Conservation (phyloP, 805 yeast species). For the Barnettozyma sucrosica region DNA sequence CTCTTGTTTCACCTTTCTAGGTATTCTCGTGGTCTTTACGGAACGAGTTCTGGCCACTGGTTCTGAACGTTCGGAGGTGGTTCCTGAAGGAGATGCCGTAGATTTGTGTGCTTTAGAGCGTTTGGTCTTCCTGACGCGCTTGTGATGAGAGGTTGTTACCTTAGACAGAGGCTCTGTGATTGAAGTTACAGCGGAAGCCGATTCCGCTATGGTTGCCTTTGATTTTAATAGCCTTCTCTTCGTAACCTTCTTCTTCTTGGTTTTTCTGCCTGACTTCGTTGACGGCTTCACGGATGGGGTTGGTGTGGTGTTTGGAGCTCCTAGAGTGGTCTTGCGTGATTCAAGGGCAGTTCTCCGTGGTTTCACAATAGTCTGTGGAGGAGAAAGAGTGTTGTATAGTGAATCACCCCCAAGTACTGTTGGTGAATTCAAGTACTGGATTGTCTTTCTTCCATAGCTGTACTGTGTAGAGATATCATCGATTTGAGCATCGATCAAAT, state of each 20-base stretch:
- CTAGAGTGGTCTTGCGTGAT: neutral
- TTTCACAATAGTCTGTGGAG: neutral
- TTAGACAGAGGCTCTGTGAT: neutral
- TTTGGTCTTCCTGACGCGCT: neutral
- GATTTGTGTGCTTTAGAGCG: neutral
- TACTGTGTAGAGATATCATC: neutral
- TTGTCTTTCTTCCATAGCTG: neutral
- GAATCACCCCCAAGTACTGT: neutral
- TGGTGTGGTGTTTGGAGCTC: neutral
- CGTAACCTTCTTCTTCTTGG: conserved; percentile 7
- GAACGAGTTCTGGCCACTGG: neutral
- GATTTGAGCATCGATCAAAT: neutral
- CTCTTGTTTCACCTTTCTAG: neutral
- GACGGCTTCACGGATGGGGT: neutral
- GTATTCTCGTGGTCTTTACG: neutral
- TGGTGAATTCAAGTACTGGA: neutral
- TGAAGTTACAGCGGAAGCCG: neutral
- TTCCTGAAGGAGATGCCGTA: too few relatives aligned
- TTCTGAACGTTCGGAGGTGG: neutral
- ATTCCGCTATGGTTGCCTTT: neutral
- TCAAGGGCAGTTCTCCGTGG: neutral
- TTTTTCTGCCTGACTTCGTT: too few relatives aligned
- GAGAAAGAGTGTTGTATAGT: too few relatives aligned
- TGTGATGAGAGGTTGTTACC: neutral
- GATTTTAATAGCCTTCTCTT: neutral